phyloP scores from a whole-genome alignment of 441 rosid species.

The Cnidoscolus chayamansa region DNA sequence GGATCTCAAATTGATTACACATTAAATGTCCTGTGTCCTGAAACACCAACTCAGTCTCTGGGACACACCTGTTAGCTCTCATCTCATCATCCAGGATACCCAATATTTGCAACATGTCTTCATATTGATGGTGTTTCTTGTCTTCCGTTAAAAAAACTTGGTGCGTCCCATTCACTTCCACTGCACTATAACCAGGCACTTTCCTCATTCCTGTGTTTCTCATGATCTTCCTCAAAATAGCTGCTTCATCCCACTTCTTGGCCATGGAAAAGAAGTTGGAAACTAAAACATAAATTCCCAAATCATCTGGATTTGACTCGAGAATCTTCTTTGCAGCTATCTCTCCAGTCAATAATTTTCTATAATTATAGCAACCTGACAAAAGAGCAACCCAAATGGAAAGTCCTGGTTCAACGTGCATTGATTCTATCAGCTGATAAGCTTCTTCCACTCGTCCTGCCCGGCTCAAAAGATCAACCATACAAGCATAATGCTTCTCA shows the following conservation, averaged over 20 bases:
- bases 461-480: conserved; percentile 77
- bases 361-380: conserved; percentile 66
- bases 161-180: conserved; percentile 53
- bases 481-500: conserved; percentile 69
- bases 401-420: conserved; percentile 49
- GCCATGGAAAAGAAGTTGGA: conserved; percentile 69
- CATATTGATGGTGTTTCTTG: conserved; percentile 44
- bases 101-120: conserved; percentile 36
- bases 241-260: conserved; percentile 57
- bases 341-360: conserved; percentile 46
- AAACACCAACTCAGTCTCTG: neutral
- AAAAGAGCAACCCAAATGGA: conserved; percentile 74
- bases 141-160: conserved; percentile 60
- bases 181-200: conserved; percentile 72
- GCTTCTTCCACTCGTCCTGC: conserved; percentile 69
- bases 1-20: conserved; percentile 6
- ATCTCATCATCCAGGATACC: conserved; percentile 44
- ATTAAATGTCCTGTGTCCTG: conserved; percentile 1
- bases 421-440: conserved; percentile 50
- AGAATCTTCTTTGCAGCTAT: conserved; percentile 48
- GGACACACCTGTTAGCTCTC: conserved; percentile 24
- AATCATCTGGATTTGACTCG: conserved; percentile 49
- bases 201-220: conserved; percentile 53
- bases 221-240: conserved; percentile 53
- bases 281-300: conserved; percentile 61